Base-by-base conservation (phyloP, 2,329 filamentous ascomycete species). In the Lachnellula willkommii region DNA sequence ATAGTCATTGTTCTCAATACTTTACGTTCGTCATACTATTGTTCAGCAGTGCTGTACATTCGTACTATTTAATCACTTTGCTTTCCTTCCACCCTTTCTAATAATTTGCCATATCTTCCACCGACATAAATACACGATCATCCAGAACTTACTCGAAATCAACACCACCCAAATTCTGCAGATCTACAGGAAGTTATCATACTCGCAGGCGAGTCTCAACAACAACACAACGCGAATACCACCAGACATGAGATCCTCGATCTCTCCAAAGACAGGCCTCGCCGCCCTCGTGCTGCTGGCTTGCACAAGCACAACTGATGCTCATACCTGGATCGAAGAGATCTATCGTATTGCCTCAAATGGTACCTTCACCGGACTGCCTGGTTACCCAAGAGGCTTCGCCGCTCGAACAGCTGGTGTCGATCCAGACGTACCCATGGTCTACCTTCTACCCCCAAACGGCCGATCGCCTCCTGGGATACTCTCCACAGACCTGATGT, bases 281-380 rank as follows among this genome's bases (percentile, higher is more conserved):
- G 48, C 52, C 46, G 52, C 52, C 14, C n/a, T 63, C 48, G 55
- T 36, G 20, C 52, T 68, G n/a, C 48, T 66, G 22, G 45, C 55
- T 2, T 61, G 43, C 48, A 52, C 52, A 47, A 49, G 60, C 6
- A 47, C 53, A n/a, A 59, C 53, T 17, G 47, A 62, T 26, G 85
- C 83, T 37, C 93, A 96, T 73, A 87, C 84, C 17, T 96, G 92
- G 92, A 80, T 93, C 48, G 91, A 96, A 72, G 77, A 86, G 65
- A 77, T 93, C 50, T 81, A 78, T 59, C 82, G 84, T 55, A 84
- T 96, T 69, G 82, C 84, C 52, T 70, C 81, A 28, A 88, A 90
- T 65, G 92, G 91, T 53, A 83, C 83, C 36, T 90, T 91, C 69
- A 75, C 85, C 20, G 88, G 88, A 28, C 70, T 79, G 7, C 75